A percentile compares a stretch with the other conserved stretches of the same genome.
Conservation (phyloP, 78 protist genomes). For the Pirum gemmata region DNA sequence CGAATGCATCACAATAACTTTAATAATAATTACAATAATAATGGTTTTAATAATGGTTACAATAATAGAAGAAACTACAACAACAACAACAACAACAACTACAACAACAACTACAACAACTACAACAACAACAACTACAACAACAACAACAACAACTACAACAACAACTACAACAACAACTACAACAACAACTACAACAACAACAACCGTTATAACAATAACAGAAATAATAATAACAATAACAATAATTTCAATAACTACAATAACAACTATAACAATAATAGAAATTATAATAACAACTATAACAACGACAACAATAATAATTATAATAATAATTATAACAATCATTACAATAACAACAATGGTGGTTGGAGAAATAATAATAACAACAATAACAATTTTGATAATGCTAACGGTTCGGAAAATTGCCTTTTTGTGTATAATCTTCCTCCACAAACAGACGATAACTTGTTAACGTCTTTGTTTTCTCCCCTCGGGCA, state of each 20-base stretch:
- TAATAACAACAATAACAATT: too few species aligned
- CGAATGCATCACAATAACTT: background rate
- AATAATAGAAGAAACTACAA: background rate
- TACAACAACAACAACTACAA: too few species aligned
- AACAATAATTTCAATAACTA: background rate
- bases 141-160: too few species aligned
- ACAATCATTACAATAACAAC: too few species aligned
- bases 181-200: too few species aligned
- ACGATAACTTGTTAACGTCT: background rate
- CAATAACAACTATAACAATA: too few species aligned
- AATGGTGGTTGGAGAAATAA: background rate
- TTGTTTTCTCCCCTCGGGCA: constrained; percentile 9
- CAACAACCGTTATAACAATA: too few species aligned
- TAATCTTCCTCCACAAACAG: background rate
- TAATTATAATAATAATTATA: too few species aligned
- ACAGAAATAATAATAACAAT: background rate
- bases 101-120: too few species aligned
- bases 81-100: too few species aligned
- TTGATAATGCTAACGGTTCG: background rate
- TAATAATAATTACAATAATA: background rate
- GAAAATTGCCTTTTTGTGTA: background rate
- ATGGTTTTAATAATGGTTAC: background rate
- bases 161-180: too few species aligned
- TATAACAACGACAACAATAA: background rate
- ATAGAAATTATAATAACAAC: too few species aligned